Percentiles rank a stretch among this genome's conserved stretches.
Evolutionary conservation across 1,139 yeast genomes (phyloP).

Genomic region (Yamadazyma siamensis): DNA sequence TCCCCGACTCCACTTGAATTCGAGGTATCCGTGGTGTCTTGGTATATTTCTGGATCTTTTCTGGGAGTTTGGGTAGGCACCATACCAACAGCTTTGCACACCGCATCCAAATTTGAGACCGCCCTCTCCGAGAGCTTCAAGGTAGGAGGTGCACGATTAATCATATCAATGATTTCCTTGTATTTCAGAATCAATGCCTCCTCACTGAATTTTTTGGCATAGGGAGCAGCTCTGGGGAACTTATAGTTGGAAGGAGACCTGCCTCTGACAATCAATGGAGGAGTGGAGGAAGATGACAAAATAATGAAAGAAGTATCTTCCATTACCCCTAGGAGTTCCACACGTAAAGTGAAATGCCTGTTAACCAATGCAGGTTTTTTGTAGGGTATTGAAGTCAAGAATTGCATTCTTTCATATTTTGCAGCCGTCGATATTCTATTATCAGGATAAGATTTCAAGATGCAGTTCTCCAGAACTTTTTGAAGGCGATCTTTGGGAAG

Average conservation of each 20-base stretch:
- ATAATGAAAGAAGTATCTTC: constrained; percentile 31
- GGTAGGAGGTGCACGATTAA: not conserved
- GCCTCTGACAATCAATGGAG: constrained; percentile 64
- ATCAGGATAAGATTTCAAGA: constrained; percentile 43
- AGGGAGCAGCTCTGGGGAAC: constrained; percentile 3
- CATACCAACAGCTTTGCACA: too few relatives aligned
- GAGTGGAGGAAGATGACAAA: constrained; percentile 48
- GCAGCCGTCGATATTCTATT: constrained; percentile 59
- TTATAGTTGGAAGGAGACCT: constrained; percentile 53
- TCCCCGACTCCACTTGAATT: too few relatives aligned
- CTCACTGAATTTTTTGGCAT: not conserved
- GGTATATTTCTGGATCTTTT: too few relatives aligned
- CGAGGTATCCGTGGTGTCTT: too few relatives aligned
- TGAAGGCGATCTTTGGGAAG: constrained; percentile 21
- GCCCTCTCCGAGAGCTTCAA: too few relatives aligned
- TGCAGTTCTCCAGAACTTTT: constrained; percentile 36
- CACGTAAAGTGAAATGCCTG: constrained; percentile 50
- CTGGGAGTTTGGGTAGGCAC: too few relatives aligned
- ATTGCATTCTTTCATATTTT: constrained; percentile 65
- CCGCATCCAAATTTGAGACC: too few relatives aligned
- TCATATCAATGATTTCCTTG: constrained; percentile 1
- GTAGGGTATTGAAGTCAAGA: constrained; percentile 51
- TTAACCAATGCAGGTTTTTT: constrained; percentile 36
- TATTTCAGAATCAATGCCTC: constrained; percentile 5
- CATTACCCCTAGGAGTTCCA: constrained; percentile 48